Conservation (phyloP, 139 green algal genomes). For the Eudorina sp. region DNA sequence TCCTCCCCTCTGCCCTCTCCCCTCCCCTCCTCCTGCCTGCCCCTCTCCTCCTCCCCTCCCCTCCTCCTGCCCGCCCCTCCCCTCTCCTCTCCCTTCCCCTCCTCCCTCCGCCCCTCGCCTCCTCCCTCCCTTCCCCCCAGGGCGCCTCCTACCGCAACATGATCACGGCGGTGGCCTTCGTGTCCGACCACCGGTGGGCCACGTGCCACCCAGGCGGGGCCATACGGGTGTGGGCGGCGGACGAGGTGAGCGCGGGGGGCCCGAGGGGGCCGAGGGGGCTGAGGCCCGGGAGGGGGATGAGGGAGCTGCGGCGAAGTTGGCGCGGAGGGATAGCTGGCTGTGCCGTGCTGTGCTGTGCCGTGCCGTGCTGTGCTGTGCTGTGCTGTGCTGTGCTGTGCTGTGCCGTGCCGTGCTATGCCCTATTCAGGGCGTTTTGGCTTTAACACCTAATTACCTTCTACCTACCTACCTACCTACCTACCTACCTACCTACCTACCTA, state of each 20-base stretch:
- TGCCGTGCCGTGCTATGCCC: background rate
- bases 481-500: background rate
- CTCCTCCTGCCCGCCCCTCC: no score
- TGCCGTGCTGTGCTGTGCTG: background rate
- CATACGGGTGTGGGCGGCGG: slow-evolving; percentile 9
- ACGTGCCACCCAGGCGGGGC: slow-evolving; percentile 27
- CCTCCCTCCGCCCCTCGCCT: background rate
- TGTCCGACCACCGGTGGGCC: background rate
- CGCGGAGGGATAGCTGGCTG: background rate
- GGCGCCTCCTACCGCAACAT: slow-evolving; percentile 20
- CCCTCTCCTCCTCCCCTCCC: no score
- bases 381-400: background rate
- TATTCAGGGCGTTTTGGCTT: background rate
- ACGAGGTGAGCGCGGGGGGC: slow-evolving; percentile 27
- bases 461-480: background rate
- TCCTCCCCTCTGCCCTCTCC: no score
- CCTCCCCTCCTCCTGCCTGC: no score
- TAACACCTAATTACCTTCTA: background rate
- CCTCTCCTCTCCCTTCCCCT: background rate
- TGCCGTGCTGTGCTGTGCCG: background rate
- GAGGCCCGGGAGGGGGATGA: background rate
- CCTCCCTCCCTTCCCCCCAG: background rate
- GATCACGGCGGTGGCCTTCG: background rate
- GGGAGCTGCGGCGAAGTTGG: background rate
- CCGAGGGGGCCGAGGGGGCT: no score